Percentiles rank a stretch among this genome's conserved stretches.
These are phyloP conservation scores for Lepidium africanum DNA, from an alignment of 345 rosid genomes.

Conservation along the genomic window DNA sequence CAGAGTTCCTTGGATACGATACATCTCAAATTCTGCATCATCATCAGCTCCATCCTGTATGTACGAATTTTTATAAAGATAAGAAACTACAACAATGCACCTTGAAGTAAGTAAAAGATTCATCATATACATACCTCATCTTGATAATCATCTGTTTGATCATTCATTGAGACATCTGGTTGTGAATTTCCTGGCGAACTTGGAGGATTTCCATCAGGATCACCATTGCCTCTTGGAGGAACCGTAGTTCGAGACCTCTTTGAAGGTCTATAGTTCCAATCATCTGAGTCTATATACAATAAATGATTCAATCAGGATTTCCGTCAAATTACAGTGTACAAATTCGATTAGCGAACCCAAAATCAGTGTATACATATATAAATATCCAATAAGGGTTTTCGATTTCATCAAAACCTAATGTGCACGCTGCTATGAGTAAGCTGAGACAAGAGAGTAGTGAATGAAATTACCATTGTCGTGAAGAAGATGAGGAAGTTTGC, in stretches of 20 bases:
- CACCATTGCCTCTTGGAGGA: slow-evolving; percentile 52
- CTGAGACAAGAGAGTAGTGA: neutral
- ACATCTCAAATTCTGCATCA: slow-evolving; percentile 86
- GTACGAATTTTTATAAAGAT: neutral
- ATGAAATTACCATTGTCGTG: slow-evolving; percentile 59
- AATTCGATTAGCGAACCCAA: neutral
- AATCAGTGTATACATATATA: no score
- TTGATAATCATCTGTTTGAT: slow-evolving; percentile 73
- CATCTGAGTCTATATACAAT: slow-evolving; percentile 65
- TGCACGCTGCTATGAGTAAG: neutral
- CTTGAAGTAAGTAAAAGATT: neutral
- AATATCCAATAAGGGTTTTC: neutral
- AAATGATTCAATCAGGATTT: neutral
- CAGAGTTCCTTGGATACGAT: slow-evolving; percentile 80
- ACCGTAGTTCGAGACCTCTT: slow-evolving; percentile 68
- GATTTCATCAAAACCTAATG: neutral
- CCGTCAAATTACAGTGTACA: neutral
- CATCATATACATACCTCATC: slow-evolving; percentile 40
- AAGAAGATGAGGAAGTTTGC: slow-evolving; percentile 89
- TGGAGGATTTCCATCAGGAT: slow-evolving; percentile 63
- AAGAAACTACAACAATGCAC: neutral
- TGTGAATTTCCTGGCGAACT: slow-evolving; percentile 76
- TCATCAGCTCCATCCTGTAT: slow-evolving; percentile 71
- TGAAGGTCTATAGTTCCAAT: slow-evolving; percentile 75
- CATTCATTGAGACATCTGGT: slow-evolving; percentile 81